A percentile compares a stretch with the other conserved stretches of the same genome.
phyloP scores from a whole-genome alignment of 208 protist genomes.

The Crithidia expoeki region DNA sequence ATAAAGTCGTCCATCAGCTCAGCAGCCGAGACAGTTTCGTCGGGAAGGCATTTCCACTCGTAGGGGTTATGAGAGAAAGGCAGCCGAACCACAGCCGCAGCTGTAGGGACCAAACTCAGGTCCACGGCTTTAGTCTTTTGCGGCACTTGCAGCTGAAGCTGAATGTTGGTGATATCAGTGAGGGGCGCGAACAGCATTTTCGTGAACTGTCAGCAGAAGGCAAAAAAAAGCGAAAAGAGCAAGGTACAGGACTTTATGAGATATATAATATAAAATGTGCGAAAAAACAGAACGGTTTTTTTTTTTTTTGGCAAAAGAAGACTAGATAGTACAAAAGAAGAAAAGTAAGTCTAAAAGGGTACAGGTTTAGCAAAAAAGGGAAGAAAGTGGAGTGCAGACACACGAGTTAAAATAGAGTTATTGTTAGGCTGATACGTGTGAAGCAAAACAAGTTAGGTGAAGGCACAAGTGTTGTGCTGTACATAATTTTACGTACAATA shows the following conservation, averaged over 20 bases:
- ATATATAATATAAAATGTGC: background rate
- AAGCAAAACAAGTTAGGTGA: background rate
- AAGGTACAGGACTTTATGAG: background rate
- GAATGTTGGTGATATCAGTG: slow-evolving; percentile 80
- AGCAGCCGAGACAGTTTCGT: slow-evolving; percentile 21
- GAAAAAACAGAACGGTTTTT: slow-evolving; percentile 5
- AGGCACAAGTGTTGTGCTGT: background rate
- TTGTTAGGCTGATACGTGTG: background rate
- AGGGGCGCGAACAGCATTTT: slow-evolving; percentile 40
- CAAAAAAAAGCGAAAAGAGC: slow-evolving; percentile 26
- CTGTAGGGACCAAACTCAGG: slow-evolving; percentile 3
- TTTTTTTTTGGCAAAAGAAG: slow-evolving; percentile 7
- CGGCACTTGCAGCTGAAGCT: slow-evolving; percentile 23
- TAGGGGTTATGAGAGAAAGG: slow-evolving; percentile 69
- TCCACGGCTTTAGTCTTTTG: slow-evolving; percentile 17
- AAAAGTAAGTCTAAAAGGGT: slow-evolving; percentile 6
- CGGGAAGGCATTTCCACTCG: slow-evolving; percentile 66
- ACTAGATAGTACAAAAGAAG: slow-evolving; percentile 19
- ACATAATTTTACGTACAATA: background rate
- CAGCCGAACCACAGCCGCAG: background rate
- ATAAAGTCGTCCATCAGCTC: slow-evolving; percentile 22
- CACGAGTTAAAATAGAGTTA: background rate
- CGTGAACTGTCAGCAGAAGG: slow-evolving; percentile 2
- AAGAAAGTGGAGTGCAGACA: background rate
- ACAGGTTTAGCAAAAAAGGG: slow-evolving; percentile 6